These are phyloP conservation scores for Rhynchospora breviuscula DNA, from an alignment of 176 grass and related monocot genomes.

Conservation along the genomic window DNA sequence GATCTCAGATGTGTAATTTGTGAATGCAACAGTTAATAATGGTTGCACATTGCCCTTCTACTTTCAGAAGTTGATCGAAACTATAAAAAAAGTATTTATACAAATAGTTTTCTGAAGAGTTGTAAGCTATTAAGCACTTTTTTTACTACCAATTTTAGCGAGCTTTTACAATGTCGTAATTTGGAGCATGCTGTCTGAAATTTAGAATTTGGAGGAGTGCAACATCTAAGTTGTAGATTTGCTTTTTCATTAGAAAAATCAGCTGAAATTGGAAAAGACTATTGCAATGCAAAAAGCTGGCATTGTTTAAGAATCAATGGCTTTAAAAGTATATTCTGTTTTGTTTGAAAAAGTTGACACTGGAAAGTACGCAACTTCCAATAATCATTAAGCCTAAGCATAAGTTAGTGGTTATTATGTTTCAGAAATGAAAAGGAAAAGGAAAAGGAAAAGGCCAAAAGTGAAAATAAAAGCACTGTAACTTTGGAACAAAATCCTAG, in stretches of 20 bases:
- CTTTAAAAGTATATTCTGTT: background rate
- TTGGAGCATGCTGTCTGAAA: background rate
- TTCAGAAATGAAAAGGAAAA: background rate
- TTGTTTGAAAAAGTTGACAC: background rate
- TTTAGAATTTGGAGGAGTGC: background rate
- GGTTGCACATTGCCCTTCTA: background rate
- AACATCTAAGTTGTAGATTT: background rate
- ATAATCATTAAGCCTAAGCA: background rate
- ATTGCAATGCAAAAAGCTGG: background rate
- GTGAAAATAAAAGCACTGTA: background rate
- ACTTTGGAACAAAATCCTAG: background rate
- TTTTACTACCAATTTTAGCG: background rate
- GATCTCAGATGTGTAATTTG: background rate
- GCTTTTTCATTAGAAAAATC: background rate
- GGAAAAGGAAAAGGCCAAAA: constrained; percentile 1
- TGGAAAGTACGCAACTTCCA: background rate
- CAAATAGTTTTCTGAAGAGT: background rate
- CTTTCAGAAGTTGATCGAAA: background rate
- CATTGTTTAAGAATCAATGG: background rate
- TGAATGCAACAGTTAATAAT: background rate
- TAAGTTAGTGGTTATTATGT: background rate
- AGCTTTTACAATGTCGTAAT: background rate
- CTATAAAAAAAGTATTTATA: background rate
- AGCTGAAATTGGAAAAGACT: background rate
- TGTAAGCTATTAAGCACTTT: background rate